Conservation (phyloP, 83 land plant species). For the Picea abies region DNA sequence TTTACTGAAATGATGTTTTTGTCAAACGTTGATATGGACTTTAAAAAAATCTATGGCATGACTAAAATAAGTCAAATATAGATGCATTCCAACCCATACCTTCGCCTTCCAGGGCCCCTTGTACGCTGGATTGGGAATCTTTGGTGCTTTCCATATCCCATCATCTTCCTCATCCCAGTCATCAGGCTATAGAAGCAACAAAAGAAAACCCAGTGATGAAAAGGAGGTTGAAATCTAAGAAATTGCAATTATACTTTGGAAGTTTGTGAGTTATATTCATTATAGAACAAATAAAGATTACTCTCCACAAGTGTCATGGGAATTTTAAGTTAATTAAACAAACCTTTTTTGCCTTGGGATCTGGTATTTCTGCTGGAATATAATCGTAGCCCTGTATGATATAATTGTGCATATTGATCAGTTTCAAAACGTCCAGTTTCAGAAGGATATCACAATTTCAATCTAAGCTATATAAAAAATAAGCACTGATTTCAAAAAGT, state of each 20-base stretch:
- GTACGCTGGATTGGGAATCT: constrained; percentile 78
- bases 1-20: constrained; percentile 10
- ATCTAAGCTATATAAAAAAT: not conserved
- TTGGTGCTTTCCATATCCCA: constrained; percentile 79
- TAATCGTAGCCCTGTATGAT: constrained; percentile 73
- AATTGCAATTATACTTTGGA: not conserved
- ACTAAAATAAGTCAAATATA: not conserved
- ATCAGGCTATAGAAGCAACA: constrained; percentile 54
- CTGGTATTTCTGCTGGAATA: constrained; percentile 79
- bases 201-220: not conserved
- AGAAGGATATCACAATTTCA: not conserved
- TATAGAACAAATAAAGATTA: not conserved
- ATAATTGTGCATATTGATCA: constrained; percentile 9
- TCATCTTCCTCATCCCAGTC: constrained; percentile 88
- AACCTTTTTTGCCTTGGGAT: constrained; percentile 80
- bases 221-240: constrained; percentile 1
- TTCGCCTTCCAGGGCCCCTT: constrained; percentile 89
- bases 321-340: not conserved
- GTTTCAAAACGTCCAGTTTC: constrained; percentile 1
- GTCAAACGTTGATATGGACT: not conserved
- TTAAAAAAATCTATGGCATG: not conserved
- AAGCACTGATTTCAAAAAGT: not conserved
- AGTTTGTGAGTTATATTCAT: not conserved
- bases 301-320: not conserved
- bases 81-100: constrained; percentile 32